Base-by-base conservation (phyloP, 176 grass and related monocot species). In the Carex scoparia region DNA sequence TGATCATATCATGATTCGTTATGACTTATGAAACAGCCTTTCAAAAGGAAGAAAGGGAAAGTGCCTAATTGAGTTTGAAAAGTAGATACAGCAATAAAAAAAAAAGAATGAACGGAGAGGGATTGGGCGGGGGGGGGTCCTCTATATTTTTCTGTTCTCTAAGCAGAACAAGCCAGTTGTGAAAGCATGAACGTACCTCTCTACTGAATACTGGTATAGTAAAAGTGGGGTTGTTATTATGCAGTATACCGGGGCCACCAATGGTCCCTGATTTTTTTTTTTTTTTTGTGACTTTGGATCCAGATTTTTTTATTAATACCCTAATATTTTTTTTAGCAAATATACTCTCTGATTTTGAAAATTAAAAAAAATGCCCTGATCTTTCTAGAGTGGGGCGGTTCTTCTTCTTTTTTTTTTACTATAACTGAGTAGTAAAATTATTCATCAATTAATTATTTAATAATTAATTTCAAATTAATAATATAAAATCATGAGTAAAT, bases 21-120 rank as follows among this genome's bases (percentile, higher is more conserved):
- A 76, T 76, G 71, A 76, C 10, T 54, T 44, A 76, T 55, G 71
- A 75, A 10, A 76, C 48, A 76, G 19, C 48, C 19, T 55, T 76
- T 73, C 23, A 76, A 69, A 75, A 53, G 46, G 55, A 44, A 42
- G 58, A 81, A 81, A 61, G 57, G 60, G 19, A 75, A 77, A 54
- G 72, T 49, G 42, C 8, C 16, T 27, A 30, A 28, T 51, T 51
- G 71, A 54, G 48, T 53, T 30, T 23, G 72, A 77, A 77, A 77
- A 77, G 72, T 27, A 77, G 72, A 77, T 77, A 30, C n/a, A 54
- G 3, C 18, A 23, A 23, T 3, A 54, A 53, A 27, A 6, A 28
- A 57, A 14, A 80, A 61, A 10, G 16, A 15, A 44, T 63, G 16
- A 55, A 79, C 13, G 35, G 53, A 49, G n/a, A 49, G n/a, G 18